phyloP scores from a whole-genome alignment of 208 protist species.

The Naegleria fowleri region DNA sequence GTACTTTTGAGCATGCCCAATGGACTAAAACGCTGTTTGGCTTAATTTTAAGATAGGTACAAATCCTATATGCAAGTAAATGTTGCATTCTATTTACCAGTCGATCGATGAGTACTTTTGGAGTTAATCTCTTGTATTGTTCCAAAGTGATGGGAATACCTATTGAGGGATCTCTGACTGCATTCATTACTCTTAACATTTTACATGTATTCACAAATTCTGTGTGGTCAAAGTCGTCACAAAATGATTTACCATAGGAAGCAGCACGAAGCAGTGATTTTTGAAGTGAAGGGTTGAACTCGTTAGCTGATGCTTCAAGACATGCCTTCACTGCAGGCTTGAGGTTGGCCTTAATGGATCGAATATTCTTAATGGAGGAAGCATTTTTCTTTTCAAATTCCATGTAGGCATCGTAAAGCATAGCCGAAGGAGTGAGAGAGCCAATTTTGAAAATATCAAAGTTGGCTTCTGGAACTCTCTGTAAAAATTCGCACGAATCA shows the following conservation, averaged over 20 bases:
- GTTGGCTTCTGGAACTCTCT: constrained; percentile 22
- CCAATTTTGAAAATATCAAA: constrained; percentile 34
- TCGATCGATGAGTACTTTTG: constrained; percentile 51
- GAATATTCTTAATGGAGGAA: not conserved
- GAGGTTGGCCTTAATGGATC: not conserved
- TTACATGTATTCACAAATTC: constrained; percentile 68
- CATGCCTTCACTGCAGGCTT: not conserved
- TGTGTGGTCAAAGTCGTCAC: constrained; percentile 62
- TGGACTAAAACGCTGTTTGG: constrained; percentile 69
- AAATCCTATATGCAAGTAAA: constrained; percentile 72
- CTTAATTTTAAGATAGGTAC: constrained; percentile 58
- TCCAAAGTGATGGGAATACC: constrained; percentile 76
- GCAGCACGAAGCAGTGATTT: constrained; percentile 52
- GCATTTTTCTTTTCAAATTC: constrained; percentile 33
- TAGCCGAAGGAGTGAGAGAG: constrained; percentile 13
- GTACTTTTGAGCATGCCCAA: constrained; percentile 83
- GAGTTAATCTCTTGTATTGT: constrained; percentile 59
- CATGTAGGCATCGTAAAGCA: constrained; percentile 21
- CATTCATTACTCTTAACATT: constrained; percentile 77
- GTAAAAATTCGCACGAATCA: constrained; percentile 23
- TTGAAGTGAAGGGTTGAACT: not conserved
- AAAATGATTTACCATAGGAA: constrained; percentile 84
- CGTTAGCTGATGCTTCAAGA: constrained; percentile 4
- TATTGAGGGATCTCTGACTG: constrained; percentile 46
- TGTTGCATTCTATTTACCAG: constrained; percentile 68